Evolutionary conservation across 2,329 filamentous ascomycete species (phyloP), one percentile per base, ranked within the genome.

Genomic region (Fusarium sp.): DNA sequence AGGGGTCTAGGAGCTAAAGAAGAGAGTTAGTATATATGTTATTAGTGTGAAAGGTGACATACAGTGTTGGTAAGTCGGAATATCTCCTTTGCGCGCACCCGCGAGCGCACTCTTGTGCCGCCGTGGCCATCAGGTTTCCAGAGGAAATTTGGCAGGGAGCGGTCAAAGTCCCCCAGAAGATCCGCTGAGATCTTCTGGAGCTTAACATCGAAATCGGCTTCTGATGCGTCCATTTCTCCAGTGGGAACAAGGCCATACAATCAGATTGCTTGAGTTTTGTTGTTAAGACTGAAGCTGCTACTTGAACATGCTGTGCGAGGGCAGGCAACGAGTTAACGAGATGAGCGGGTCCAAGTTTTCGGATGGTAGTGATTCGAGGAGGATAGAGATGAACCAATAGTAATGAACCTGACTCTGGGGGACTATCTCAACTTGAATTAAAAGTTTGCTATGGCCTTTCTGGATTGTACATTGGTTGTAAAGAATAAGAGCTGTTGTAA

Each of bases 1-100:
- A 99, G 5, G 93, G 91, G 76, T 98, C 95, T 56, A 99, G 89
- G 9, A 89, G 81, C 85, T 88, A 36, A 6, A 56, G 5, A 41
- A 22, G 41, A 55, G 28, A 9, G 44, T 75, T 7, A 75, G 68
- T 18, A 22, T 10, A 18, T 14, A 13, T 47, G 10, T 6, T 22
- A 20, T 17, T 12, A 12, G 30, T 20, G 17, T 24, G 6, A 3
- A 15, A 15, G 15, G 9, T 30, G 15, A 17, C 77, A 78, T 76
- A 90, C 89, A 72, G 83, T 79, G 24, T 83, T 84, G 24, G 86
- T 85, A 44, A 89, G 78, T 59, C 86, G 83, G 45, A 83, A 79
- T 6, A 85, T 85, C 76, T 90, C 88, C 60, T 84, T 82, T 14
- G 84, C 80, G 32, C 86, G 85, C 42, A 90, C 87, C 60, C 85